These are phyloP conservation scores for Persicaria tinctoria DNA, from an alignment of 148 eudicot species.

Conservation along the genomic window DNA sequence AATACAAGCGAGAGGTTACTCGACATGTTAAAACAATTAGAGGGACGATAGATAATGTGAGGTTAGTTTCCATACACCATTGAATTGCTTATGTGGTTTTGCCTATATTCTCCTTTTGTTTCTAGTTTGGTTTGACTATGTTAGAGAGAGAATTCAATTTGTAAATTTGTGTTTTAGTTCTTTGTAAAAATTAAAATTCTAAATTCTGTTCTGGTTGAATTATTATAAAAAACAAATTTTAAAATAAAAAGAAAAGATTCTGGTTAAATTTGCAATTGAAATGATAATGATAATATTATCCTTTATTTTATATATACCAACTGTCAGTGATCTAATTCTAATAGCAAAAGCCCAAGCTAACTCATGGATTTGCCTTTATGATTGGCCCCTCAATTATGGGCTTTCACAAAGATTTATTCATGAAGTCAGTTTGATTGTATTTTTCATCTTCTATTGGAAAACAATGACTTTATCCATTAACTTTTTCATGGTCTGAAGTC, in stretches of 20 bases:
- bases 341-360: not conserved
- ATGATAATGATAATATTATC: not conserved
- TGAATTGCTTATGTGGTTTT: not conserved
- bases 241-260: too few relatives aligned
- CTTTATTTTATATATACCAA: not conserved
- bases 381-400: not conserved
- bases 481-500: too few relatives aligned
- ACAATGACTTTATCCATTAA: too few relatives aligned
- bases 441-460: too few relatives aligned
- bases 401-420: not conserved
- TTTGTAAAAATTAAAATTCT: too few relatives aligned
- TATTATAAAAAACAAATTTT: too few relatives aligned
- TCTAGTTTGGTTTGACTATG: not conserved
- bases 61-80: conserved; percentile 29
- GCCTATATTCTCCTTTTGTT: too few relatives aligned
- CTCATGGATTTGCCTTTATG: not conserved
- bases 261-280: not conserved
- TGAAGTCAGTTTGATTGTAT: too few relatives aligned
- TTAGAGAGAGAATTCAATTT: not conserved
- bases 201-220: not conserved
- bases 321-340: not conserved
- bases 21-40: conserved; percentile 49
- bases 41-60: conserved; percentile 52
- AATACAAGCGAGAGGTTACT: conserved; percentile 39
- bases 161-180: too few relatives aligned